Evolutionary conservation across 495 filamentous ascomycete genomes (phyloP), one percentile per base, ranked within the genome.

Genomic region (Annulohypoxylon nitens): DNA sequence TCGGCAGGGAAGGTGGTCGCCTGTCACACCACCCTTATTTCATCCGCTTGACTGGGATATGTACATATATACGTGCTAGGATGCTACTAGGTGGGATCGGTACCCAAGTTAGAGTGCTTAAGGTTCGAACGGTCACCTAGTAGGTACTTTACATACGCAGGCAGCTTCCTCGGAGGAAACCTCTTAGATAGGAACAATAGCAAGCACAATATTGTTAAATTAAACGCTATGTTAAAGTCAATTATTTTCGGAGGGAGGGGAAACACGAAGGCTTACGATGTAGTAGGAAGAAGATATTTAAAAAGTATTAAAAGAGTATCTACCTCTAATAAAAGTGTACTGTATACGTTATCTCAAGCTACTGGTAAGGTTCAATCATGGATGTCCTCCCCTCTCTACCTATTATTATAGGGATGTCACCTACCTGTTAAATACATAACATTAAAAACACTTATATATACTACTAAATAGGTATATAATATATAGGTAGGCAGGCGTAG

Each of bases 1-100:
- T 50, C 39, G 66, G 57, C 74, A 67, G 65, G 74, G 68, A 53
- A 65, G 34, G 34, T 67, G 64, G 47, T 54, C 11, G 63, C 23
- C n/a, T 59, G 48, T 53, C 67, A 58, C 20, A 23, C 20, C 20
- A 23, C 20, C 20, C 20, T 23, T 23, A 23, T 23, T 23, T 23
- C 20, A 23, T 23, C 20, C 20, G 20, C 20, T 23, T 23, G 20
- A 23, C 20, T 23, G 20, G 20, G 20, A 23, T 23, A 23, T 23
- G 20, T 23, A 1, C 20, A 23, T 23, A 23, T 23, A 23, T 23
- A 30, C 30, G 30, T 30, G 30, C 30, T 30, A 30, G 30, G 30
- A 30, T 30, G 30, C 30, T 30, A 30, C 5, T 30, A 30, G 30
- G 30, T 30, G 3, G 30, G 30, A 30, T 30, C 30, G 30, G 14